Base-by-base conservation (phyloP, 768 basidiomycete genomes). In the Scleroderma bovista region DNA sequence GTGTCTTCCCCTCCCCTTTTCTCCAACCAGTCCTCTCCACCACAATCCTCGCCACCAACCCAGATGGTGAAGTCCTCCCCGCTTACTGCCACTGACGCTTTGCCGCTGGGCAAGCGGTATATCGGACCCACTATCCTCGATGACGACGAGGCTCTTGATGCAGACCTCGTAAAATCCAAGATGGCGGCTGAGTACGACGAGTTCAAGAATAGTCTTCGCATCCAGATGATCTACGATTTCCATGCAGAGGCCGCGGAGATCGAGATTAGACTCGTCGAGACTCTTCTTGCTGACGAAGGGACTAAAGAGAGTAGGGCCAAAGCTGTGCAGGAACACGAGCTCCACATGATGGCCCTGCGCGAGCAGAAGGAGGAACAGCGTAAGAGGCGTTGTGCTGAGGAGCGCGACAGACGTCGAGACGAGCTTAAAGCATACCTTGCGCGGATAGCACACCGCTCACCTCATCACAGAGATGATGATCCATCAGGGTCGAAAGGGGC, bases 211-310 rank as follows among this genome's bases (percentile, higher is more conserved):
- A 49, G 60, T 32, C 59, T 67, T 16, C 67, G 66, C 6, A 67
- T 68, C 6, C 64, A 67, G 52, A 67, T 67, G 65, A 67, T 67
- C 24, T 58, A 66, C 47, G 51, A 67, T 10, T 67, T 67, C 52
- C 65, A 67, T 22, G 56, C 52, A 3, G 59, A 61, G 50, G 65
- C 65, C 2, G 62, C 64, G 7, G 49, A 60, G 13, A 50, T 64
- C 51, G 65, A 67, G 49, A 61, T 68, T 26, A 60, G 59, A 37
- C 62, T 68, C 17, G 56, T 68, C 15, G 57, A 60, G 39, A 56
- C 44, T 1, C 64, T 67, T 23, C 45, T 64, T n/a, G 46, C 58
- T 1, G 51, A 43, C 36, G 39, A 64, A 20, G 60, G 61, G n/a
- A 66, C 65, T 6, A 66, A 60, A 46, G 65, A 66, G 48, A 59